These are phyloP conservation scores for Ceratobasidium sp. DNA, from an alignment of 1,284 basidiomycete species.

Conservation along the genomic window DNA sequence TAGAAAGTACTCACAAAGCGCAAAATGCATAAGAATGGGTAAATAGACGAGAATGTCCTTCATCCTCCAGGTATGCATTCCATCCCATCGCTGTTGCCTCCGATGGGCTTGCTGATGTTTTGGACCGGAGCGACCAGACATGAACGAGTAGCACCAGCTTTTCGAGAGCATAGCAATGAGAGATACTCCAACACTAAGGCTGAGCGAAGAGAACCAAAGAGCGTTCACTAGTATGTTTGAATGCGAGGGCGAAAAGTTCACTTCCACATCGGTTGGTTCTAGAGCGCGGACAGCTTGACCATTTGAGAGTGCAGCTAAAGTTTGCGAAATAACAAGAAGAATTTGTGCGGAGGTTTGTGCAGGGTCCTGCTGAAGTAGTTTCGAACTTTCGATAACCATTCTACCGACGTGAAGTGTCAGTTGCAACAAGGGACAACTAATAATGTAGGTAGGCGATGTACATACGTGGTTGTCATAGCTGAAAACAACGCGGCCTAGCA, in stretches of 20 bases:
- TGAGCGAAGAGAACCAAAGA: constrained; percentile 7
- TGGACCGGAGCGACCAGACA: not conserved
- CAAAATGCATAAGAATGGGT: constrained; percentile 2
- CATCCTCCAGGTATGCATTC: constrained; percentile 7
- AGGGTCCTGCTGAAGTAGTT: constrained; percentile 5
- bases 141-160: constrained; percentile 26
- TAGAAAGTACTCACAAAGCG: not conserved
- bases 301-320: not conserved
- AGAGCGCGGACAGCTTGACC: not conserved
- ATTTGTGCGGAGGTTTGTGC: constrained; percentile 6
- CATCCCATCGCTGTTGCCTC: constrained; percentile 17
- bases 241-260: not conserved
- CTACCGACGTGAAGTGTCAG: not conserved
- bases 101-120: not conserved
- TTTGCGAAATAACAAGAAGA: constrained; percentile 3
- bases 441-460: not conserved
- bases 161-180: constrained; percentile 28
- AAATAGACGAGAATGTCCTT: constrained; percentile 2
- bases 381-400: constrained; percentile 14
- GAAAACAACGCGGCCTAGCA: constrained; percentile 22
- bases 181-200: constrained; percentile 8
- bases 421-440: not conserved
- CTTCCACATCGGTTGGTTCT: not conserved
- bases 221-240: not conserved
- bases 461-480: constrained; percentile 12